Evolutionary conservation across 139 green algal species (phyloP).

Genomic region (Edaphochlamys debaryana): DNA sequence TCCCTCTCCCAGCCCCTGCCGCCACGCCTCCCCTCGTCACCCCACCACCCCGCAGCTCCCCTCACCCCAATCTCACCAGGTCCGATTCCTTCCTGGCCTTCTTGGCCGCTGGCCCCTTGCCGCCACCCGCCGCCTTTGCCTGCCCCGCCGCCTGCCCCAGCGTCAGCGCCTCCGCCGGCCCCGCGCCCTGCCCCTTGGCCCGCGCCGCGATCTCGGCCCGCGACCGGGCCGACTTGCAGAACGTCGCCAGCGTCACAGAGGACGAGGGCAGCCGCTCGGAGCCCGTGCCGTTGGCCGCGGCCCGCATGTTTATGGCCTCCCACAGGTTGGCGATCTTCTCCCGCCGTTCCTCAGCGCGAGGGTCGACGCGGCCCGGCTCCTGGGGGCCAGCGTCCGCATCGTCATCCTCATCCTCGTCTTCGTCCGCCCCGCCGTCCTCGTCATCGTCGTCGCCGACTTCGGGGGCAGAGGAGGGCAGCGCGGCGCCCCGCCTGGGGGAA

Average conservation of each 20-base stretch:
- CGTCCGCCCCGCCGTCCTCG: not conserved
- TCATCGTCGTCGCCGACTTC: not conserved
- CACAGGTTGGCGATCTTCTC: constrained; percentile 20
- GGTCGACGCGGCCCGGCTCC: constrained; percentile 11
- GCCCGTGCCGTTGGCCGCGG: constrained; percentile 13
- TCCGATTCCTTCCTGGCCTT: too few species aligned
- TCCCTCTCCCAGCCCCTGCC: too few species aligned
- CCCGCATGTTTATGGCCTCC: constrained; percentile 6
- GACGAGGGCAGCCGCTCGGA: constrained; percentile 3
- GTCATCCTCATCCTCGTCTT: not conserved
- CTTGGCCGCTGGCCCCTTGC: too few species aligned
- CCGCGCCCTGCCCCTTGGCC: too few species aligned
- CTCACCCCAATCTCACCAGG: too few species aligned
- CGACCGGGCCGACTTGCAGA: constrained; percentile 4
- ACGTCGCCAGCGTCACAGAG: not conserved
- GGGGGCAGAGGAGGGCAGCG: not conserved
- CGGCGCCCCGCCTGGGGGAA: constrained; percentile 2
- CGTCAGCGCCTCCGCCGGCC: too few species aligned
- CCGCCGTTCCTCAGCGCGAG: not conserved
- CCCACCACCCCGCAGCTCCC: too few species aligned
- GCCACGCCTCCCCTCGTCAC: too few species aligned
- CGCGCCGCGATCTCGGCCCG: too few species aligned
- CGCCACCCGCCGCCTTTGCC: too few species aligned
- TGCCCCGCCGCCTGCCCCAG: too few species aligned
- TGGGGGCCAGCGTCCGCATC: not conserved